Conservation (phyloP, 768 basidiomycete genomes). For the Gymnopilus junonius region DNA sequence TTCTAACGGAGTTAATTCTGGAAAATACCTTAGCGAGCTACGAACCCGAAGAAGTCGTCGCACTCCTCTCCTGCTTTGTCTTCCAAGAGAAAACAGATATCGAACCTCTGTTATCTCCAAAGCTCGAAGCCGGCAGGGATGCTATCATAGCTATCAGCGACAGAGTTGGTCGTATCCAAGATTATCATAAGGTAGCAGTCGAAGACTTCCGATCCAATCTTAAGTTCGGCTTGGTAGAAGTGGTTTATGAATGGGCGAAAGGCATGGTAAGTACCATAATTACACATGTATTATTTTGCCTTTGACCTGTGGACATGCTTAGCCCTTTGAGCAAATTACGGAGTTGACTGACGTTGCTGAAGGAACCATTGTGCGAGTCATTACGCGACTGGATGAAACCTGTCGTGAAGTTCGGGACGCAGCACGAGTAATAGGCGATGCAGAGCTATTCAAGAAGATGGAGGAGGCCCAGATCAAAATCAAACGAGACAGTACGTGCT, state of each 20-base stretch:
- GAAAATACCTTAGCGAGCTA: constrained; percentile 92
- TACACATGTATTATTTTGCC: background rate
- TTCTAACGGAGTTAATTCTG: constrained; percentile 94
- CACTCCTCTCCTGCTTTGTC: constrained; percentile 93
- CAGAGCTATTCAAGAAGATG: constrained; percentile 97
- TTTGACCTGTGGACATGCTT: background rate
- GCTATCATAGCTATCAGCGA: constrained; percentile 81
- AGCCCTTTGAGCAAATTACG: constrained; percentile 98
- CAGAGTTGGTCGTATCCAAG: constrained; percentile 79
- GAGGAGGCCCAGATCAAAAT: constrained; percentile 93
- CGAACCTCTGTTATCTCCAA: constrained; percentile 81
- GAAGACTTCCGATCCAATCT: constrained; percentile 80
- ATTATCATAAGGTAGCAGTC: constrained; percentile 73
- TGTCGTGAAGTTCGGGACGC: constrained; percentile 97
- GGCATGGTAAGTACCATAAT: constrained; percentile 85
- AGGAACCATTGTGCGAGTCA: constrained; percentile 95
- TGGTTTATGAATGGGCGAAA: constrained; percentile 99
- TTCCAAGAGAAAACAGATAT: constrained; percentile 98
- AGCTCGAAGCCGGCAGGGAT: constrained; percentile 80
- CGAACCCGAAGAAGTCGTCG: constrained; percentile 96
- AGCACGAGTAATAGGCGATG: constrained; percentile 95
- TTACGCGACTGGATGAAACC: constrained; percentile 95
- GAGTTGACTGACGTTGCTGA: constrained; percentile 92
- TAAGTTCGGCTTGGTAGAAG: constrained; percentile 93
- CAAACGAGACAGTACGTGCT: constrained; percentile 89